Percentiles rank a stretch among this genome's conserved stretches.
phyloP scores from a whole-genome alignment of 768 basidiomycete species.

The Podaxis mareebaensis region DNA sequence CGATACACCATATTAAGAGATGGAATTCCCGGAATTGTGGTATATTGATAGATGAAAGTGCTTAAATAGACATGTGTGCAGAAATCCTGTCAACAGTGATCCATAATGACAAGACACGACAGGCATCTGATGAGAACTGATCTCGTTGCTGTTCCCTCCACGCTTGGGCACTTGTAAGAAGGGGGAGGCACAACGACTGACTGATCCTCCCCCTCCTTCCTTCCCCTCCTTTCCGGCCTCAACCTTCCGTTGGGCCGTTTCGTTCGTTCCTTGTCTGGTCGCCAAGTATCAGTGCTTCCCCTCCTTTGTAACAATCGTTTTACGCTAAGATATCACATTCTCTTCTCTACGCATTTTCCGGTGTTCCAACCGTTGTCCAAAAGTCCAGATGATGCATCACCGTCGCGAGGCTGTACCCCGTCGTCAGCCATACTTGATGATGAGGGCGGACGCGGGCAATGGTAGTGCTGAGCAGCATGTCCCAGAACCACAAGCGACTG shows the following conservation, averaged over 20 bases:
- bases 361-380: neutral
- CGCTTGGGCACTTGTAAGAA: neutral
- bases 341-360: neutral
- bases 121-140: conserved; percentile 14
- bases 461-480: neutral
- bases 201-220: neutral
- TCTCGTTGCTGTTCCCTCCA: conserved; percentile 10
- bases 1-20: neutral
- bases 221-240: neutral
- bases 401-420: neutral
- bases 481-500: neutral
- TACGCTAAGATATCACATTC: neutral
- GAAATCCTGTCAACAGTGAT: neutral
- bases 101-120: conserved; percentile 9
- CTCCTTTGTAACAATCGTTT: conserved; percentile 3
- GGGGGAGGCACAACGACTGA: neutral
- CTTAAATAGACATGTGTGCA: neutral
- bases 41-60: neutral
- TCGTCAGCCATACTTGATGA: conserved; percentile 8
- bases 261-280: neutral
- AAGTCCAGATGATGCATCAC: conserved; percentile 7
- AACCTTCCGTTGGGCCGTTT: neutral
- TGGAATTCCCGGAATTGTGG: neutral
- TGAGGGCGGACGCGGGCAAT: neutral
- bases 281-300: neutral